Percentiles rank a stretch among this genome's conserved stretches.
These are phyloP conservation scores for Laguncularia racemosa DNA, from an alignment of 345 rosid species.

Conservation along the genomic window DNA sequence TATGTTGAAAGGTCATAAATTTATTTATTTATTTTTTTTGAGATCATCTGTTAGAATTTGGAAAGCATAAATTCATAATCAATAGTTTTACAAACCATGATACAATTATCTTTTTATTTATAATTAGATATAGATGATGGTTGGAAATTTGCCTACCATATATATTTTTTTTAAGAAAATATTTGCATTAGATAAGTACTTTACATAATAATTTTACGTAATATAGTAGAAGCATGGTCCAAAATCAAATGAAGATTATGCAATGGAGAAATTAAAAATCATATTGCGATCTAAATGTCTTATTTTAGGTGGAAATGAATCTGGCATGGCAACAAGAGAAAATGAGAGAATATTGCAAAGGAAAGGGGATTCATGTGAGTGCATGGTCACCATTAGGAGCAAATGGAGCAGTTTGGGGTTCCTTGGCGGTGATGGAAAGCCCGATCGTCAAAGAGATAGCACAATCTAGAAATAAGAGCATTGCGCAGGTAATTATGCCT, in stretches of 20 bases:
- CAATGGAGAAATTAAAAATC: background rate
- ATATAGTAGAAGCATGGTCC: no score
- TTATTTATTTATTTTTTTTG: no score
- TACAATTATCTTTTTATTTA: no score
- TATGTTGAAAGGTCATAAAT: background rate
- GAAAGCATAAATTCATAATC: no score
- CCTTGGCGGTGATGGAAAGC: constrained; percentile 17
- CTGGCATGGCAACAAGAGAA: constrained; percentile 29
- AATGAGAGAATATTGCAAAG: constrained; percentile 18
- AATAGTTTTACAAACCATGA: no score
- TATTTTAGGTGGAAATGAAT: constrained; percentile 30
- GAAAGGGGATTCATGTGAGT: constrained; percentile 16
- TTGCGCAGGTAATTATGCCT: constrained; percentile 19
- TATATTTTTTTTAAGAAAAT: background rate
- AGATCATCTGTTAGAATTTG: no score
- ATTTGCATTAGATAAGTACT: no score
- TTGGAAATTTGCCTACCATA: background rate
- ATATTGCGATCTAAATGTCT: background rate
- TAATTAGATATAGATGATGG: no score
- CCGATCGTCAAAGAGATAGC: constrained; percentile 27
- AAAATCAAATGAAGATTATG: background rate
- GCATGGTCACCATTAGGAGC: constrained; percentile 31
- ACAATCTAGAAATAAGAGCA: constrained; percentile 11
- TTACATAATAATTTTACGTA: no score
- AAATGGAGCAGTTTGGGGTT: constrained; percentile 29